phyloP scores from a whole-genome alignment of 2,329 filamentous ascomycete genomes.

The Colletotrichum musicola region DNA sequence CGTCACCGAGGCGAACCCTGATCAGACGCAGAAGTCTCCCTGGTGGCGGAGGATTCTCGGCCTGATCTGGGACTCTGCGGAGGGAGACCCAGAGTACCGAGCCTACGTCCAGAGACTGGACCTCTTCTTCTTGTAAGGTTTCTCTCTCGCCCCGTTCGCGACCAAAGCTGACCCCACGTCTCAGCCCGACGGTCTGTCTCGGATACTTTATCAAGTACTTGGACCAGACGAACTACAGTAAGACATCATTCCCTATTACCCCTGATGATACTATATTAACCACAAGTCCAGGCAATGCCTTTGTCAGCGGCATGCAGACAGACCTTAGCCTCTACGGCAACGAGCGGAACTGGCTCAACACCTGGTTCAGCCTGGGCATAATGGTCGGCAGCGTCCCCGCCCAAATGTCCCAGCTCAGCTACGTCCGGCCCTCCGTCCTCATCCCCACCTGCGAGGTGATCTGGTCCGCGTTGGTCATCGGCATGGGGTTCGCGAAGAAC shows the following conservation, averaged over 20 bases:
- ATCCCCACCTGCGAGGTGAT: constrained; percentile 44
- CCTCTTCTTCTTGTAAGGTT: constrained; percentile 25
- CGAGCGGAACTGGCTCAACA: constrained; percentile 43
- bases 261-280: background rate
- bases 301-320: constrained; percentile 45
- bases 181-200: constrained; percentile 25
- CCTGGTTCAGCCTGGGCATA: constrained; percentile 43
- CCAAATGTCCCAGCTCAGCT: constrained; percentile 44
- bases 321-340: constrained; percentile 45
- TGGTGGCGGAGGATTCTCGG: constrained; percentile 21
- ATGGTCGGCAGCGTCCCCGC: constrained; percentile 44
- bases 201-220: constrained; percentile 41
- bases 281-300: constrained; percentile 40
- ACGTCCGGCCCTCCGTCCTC: constrained; percentile 44
- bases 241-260: background rate
- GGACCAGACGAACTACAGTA: constrained; percentile 48
- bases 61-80: constrained; percentile 23
- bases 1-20: background rate
- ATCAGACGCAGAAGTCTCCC: background rate
- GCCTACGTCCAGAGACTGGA: constrained; percentile 26
- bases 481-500: constrained; percentile 42
- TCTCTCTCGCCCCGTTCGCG: background rate
- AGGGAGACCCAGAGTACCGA: constrained; percentile 27
- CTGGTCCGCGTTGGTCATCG: constrained; percentile 40
- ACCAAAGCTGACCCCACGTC: no score